Base-by-base conservation (phyloP, 169 alveolate genomes). In the Eimeria falciformis region DNA sequence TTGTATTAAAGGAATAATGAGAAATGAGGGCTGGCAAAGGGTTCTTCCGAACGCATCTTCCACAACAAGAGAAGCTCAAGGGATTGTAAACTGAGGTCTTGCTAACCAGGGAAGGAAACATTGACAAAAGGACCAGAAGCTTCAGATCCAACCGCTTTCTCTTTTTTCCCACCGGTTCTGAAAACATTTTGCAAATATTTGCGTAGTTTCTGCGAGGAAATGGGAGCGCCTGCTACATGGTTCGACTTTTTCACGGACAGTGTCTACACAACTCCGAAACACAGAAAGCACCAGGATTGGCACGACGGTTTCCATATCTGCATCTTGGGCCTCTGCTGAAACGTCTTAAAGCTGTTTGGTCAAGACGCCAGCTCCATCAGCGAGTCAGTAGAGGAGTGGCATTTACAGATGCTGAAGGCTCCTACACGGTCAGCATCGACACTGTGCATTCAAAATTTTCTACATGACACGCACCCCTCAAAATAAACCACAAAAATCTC, bases 221-320 rank as follows among this genome's bases (percentile, higher is more conserved):
- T 81, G 89, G 62, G 17, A 33, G 77, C 77, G 55, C 89, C 89
- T 27, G 40, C 89, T 14, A 4, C 53, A 2, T 81, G 89, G 89
- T 53, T 81, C 75, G 89, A 81, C 58, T 81, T 81, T 37, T 53
- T 56, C 55, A 46, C 89, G 45, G 90, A 58, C 58, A 77, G 93
- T 27, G 46, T 75, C 33, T 89, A 89, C 83, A 89, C 93, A 1
- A 47, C 93, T 40, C 93, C 73, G 93, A 89, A 89, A 66, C 85
- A 66, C 25, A 89, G 77, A 37, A 89, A 89, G 65, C 37, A 23
- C 73, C 73, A 89, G 68, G 53, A 81, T 0, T 89, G 93, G 93
- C 25, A 37, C 11, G 93, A 89, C 29, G 93, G 93, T 0, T 5
- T 77, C 62, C 77, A 90, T 62, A 89, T 71, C 14, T 89, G 93